Base-by-base conservation (phyloP, 2,329 filamentous ascomycete species). In the Pseudogymnoascus sp. region DNA sequence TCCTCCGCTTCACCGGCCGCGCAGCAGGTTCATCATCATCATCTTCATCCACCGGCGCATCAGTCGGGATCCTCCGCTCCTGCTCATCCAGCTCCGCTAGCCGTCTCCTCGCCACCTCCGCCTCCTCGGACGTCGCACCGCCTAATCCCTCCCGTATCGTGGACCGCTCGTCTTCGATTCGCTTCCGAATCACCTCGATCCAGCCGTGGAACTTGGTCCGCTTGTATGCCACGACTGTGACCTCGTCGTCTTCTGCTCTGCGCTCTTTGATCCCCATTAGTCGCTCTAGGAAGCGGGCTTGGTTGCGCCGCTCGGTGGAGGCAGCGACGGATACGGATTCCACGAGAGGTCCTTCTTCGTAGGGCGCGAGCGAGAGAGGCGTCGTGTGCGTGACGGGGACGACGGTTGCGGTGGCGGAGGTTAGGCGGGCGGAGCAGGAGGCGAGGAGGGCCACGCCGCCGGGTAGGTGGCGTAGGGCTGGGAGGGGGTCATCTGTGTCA, bases 361-460 rank as follows among this genome's bases (percentile, higher is more conserved):
- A 36, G 7, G 57, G 29, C 11, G 16, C 14, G 26, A 45, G 39
- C n/a, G 54, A 37, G 42, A 18, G 37, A 16, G 62, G 42, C 4
- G 29, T 54, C 16, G 34, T 36, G 18, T 36, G 63, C 8, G 16
- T 66, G 16, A 62, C 66, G 18, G 64, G 47, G 6, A 60, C 62
- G 31, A 47, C 12, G 31, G 37, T 39, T 57, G 51, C 64, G 21
- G 73, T 70, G 3, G 74, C 66, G 11, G 89, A 89, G 54, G 88
- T 78, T 64, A 96, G 83, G 64, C 90, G 86, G 8, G 87, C 83
- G 61, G 85, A 84, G 66, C 86, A 87, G 37, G 86, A 84, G n/a
- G 84, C 87, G 3, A 96, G 77, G 4, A 96, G 78, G 71, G 93
- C 88, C 39, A 90, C 85, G 23, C 83, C 81, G 21, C 82, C 79